phyloP scores from a whole-genome alignment of 805 yeast genomes.

The Wickerhamomyces rabaulensis region DNA sequence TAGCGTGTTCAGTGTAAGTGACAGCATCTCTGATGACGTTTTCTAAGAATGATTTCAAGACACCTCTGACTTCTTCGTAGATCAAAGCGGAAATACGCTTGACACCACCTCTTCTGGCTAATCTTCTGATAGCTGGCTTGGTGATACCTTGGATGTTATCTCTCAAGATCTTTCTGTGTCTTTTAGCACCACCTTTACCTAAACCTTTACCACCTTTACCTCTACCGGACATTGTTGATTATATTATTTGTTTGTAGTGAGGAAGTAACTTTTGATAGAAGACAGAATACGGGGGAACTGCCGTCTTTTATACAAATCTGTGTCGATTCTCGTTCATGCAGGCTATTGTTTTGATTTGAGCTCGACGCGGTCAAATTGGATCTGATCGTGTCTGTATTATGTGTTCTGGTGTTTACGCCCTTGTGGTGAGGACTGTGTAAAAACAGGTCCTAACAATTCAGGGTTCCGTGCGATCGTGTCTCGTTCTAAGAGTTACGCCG shows the following conservation, averaged over 20 bases:
- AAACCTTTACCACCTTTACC: slow-evolving; percentile 99
- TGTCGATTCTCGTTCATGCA: not conserved
- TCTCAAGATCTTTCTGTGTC: slow-evolving; percentile 99
- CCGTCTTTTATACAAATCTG: slow-evolving; percentile 1
- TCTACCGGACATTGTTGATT: slow-evolving; percentile 86
- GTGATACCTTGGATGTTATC: slow-evolving; percentile 99
- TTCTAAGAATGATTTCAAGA: slow-evolving; percentile 91
- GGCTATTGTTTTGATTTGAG: not conserved
- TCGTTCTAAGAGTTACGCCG: not conserved
- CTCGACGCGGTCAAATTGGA: not conserved
- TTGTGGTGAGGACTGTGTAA: slow-evolving; percentile 13
- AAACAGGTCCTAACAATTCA: slow-evolving; percentile 9
- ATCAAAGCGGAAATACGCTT: slow-evolving; percentile 99
- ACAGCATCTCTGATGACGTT: slow-evolving; percentile 98
- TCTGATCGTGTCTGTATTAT: not conserved
- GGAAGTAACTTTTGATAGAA: not conserved
- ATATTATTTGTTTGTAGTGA: slow-evolving; percentile 19
- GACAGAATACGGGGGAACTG: not conserved
- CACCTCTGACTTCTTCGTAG: slow-evolving; percentile 98
- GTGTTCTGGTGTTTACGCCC: not conserved
- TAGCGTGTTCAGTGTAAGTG: slow-evolving; percentile 99
- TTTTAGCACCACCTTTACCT: slow-evolving; percentile 99
- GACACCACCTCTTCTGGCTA: slow-evolving; percentile 99
- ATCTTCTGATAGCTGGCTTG: slow-evolving; percentile 99
- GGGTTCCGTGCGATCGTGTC: not conserved